A percentile compares a stretch with the other conserved stretches of the same genome.
phyloP scores from a whole-genome alignment of 116 monocot genomes.

The Phalaenopsis hybrid region DNA sequence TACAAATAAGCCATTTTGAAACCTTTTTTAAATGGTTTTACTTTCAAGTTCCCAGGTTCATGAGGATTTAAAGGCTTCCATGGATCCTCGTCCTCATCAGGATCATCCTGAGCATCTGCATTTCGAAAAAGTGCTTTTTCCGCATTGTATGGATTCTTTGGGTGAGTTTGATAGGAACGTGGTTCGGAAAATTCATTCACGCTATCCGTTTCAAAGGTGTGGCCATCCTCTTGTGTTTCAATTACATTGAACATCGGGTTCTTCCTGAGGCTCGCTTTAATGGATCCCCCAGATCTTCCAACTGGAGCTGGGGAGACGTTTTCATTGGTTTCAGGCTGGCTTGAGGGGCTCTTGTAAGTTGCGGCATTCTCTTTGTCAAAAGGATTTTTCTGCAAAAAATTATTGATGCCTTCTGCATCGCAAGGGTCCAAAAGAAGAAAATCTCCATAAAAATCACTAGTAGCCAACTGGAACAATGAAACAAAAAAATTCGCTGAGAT shows the following conservation, averaged over 20 bases:
- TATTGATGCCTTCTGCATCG: constrained; percentile 61
- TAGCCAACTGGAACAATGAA: constrained; percentile 57
- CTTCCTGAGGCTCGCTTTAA: constrained; percentile 32
- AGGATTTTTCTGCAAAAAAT: constrained; percentile 41
- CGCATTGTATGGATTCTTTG: constrained; percentile 28
- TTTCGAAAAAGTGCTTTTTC: constrained; percentile 27
- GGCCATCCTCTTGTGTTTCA: constrained; percentile 14
- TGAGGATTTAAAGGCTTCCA: constrained; percentile 95
- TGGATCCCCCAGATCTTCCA: constrained; percentile 37
- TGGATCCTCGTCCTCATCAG: constrained; percentile 67
- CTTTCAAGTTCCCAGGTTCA: constrained; percentile 75
- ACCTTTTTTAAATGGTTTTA: constrained; percentile 78
- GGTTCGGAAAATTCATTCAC: constrained; percentile 19
- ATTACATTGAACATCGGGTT: constrained; percentile 20
- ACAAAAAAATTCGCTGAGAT: constrained; percentile 5
- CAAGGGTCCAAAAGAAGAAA: constrained; percentile 90
- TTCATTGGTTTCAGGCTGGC: constrained; percentile 35
- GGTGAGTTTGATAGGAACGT: constrained; percentile 13
- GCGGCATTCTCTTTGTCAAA: constrained; percentile 25
- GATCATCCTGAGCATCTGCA: constrained; percentile 37
- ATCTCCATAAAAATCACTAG: constrained; percentile 78
- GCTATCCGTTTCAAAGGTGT: constrained; percentile 11
- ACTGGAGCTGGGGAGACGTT: constrained; percentile 37
- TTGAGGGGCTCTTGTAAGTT: constrained; percentile 26
- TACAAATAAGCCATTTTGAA: neutral